These are phyloP conservation scores for Pestalotiopsis sp. DNA, from an alignment of 2,329 filamentous ascomycete genomes.

Conservation along the genomic window DNA sequence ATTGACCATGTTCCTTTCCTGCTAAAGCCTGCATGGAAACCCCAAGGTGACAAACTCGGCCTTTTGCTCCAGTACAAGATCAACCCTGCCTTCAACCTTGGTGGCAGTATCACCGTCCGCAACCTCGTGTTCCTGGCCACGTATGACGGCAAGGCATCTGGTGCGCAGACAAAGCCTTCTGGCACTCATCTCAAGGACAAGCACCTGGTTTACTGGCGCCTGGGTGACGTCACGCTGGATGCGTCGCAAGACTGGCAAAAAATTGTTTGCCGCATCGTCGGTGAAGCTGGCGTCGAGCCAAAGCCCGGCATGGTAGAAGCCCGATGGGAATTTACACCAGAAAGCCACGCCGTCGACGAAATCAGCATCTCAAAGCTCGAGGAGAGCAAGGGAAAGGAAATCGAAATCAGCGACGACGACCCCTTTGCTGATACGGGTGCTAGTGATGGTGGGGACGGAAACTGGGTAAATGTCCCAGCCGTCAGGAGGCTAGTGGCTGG, in stretches of 20 bases:
- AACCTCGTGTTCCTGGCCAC: conserved; percentile 76
- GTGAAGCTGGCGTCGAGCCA: conserved; percentile 71
- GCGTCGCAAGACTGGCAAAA: conserved; percentile 67
- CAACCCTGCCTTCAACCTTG: conserved; percentile 66
- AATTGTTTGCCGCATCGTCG: conserved; percentile 78
- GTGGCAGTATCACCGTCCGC: conserved; percentile 60
- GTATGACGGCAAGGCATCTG: conserved; percentile 69
- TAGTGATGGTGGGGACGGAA: conserved; percentile 28
- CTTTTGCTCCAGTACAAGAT: conserved; percentile 83
- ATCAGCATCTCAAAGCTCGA: conserved; percentile 65
- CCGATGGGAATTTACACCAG: conserved; percentile 67
- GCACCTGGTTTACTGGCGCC: conserved; percentile 77
- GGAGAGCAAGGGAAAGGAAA: conserved; percentile 55
- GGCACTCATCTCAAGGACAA: conserved; percentile 81
- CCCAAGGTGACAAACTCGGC: conserved; percentile 82
- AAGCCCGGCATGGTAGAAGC: conserved; percentile 80
- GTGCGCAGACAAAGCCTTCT: conserved; percentile 76
- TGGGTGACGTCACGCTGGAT: conserved; percentile 73
- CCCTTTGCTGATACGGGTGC: conserved; percentile 69
- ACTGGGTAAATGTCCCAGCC: conserved; percentile 70
- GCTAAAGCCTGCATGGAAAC: conserved; percentile 78
- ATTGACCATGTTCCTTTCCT: conserved; percentile 70
- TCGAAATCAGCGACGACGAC: conserved; percentile 52
- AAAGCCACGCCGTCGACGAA: conserved; percentile 45
- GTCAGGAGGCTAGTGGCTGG: conserved; percentile 72